Evolutionary conservation across 192 early-diverging fungal genomes (phyloP), one percentile per base, ranked within the genome.

Genomic region (Coemansia reversa): DNA sequence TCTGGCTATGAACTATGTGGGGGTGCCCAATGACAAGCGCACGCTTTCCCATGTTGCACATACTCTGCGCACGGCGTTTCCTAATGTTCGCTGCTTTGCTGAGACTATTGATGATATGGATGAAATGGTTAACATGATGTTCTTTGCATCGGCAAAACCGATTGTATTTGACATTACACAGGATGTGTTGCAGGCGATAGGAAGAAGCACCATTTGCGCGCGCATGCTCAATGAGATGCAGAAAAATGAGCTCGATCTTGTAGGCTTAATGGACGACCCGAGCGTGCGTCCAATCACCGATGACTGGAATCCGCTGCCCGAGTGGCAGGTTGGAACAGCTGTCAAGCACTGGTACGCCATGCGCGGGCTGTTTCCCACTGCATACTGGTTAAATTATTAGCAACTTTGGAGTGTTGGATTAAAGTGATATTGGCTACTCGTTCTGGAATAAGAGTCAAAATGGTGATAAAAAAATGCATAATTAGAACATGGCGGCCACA

Each of bases 1-100:
- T 23, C 74, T 97, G 55, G 89, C 91, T 12, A 66, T 96, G 89
- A 94, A 96, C 81, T 93, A 90, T 83, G 92, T 91, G 7, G 91
- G 90, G 30, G 47, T 62, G 66, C 60, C 83, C 72, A 53, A 51
- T 65, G 78, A 85, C 57, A 56, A 72, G n/a, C 70, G 81, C 33
- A 78, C 84, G 7, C 83, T 92, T 8, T 59, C 76, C 7, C 84
- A 86, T 35, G 83, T 93, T 23, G 60, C 83, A 18, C 81, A 72
- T 25, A 94, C 93, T 7, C 74, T 92, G 20, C 74, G 78, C 22
- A 55, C 85, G 1, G 83, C 91, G 24, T 95, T 92, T 61, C 65
- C 84, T 7, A 70, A 90, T 60, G 79, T 91, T 8, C 81, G 82
- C 22, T 88, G 84, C 68, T 91, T 87, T 72, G 81, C 84, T 20